Evolutionary conservation across 1,139 yeast species (phyloP).

Genomic region (Debaryomyces psychrophilus): DNA sequence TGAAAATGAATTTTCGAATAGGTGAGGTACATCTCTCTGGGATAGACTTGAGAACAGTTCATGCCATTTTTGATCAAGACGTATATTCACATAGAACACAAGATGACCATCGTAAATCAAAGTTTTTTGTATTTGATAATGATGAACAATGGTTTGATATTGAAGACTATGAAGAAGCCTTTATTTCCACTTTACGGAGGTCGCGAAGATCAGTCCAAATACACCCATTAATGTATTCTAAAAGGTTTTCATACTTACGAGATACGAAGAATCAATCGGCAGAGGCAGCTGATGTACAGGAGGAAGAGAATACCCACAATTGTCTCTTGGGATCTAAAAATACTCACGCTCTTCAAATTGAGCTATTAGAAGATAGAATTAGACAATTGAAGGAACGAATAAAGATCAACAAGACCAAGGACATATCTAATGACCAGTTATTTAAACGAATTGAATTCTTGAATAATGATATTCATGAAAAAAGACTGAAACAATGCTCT

Average conservation of each 20-base stretch:
- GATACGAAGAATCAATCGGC: conserved; percentile 29
- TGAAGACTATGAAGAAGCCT: conserved; percentile 47
- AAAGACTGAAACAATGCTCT: conserved; percentile 12
- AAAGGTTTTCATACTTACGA: conserved; percentile 43
- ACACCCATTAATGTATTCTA: conserved; percentile 40
- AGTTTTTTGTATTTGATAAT: conserved; percentile 34
- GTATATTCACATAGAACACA: conserved; percentile 22
- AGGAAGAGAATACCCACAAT: conserved; percentile 34
- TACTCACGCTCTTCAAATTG: conserved; percentile 34
- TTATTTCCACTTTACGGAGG: conserved; percentile 30
- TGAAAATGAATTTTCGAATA: conserved; percentile 49
- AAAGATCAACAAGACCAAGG: conserved; percentile 18
- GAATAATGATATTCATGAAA: conserved; percentile 24
- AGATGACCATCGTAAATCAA: conserved; percentile 16
- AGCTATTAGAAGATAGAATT: conserved; percentile 31
- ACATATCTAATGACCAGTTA: conserved; percentile 17
- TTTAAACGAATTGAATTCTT: conserved; percentile 27
- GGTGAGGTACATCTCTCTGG: conserved; percentile 46
- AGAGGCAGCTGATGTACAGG: conserved; percentile 23
- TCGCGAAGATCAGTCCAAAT: conserved; percentile 28
- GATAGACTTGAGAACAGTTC: conserved; percentile 44
- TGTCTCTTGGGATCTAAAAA: conserved; percentile 33
- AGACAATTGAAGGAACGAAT: conserved; percentile 29
- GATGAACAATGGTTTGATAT: conserved; percentile 47
- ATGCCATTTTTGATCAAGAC: conserved; percentile 35